Evolutionary conservation across 2,329 filamentous ascomycete species (phyloP).

Genomic region (Phaeomoniella chlamydospora): DNA sequence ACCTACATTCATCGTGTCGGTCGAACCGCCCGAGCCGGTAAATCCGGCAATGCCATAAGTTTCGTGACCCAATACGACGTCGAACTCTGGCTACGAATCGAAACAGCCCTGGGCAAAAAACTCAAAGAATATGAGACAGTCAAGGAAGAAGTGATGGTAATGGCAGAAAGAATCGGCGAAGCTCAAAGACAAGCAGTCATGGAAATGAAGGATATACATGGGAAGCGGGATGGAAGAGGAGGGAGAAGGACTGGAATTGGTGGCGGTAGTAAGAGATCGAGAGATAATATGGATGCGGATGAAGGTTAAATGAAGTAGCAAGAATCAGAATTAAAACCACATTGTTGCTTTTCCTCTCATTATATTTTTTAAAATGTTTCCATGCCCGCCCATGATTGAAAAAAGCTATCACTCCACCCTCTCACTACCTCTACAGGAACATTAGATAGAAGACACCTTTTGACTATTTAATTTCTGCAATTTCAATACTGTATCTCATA

Average conservation of each 20-base stretch:
- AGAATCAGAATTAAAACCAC: background rate
- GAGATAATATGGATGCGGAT: conserved; percentile 60
- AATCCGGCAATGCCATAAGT: conserved; percentile 65
- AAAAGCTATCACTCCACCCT: conserved; percentile 3
- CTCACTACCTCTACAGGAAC: conserved; percentile 2
- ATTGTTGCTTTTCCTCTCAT: background rate
- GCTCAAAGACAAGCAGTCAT: conserved; percentile 64
- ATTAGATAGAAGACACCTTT: background rate
- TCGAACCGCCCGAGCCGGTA: conserved; percentile 72
- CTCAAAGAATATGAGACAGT: conserved; percentile 52
- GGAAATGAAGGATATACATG: conserved; percentile 69
- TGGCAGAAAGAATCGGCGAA: conserved; percentile 63
- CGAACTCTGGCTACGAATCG: conserved; percentile 67
- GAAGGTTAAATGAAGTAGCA: conserved; percentile 38
- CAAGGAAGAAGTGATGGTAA: conserved; percentile 74
- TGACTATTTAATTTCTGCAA: background rate
- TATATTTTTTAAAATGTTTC: background rate
- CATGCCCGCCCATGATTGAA: background rate
- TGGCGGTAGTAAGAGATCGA: conserved; percentile 26
- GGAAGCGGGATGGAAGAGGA: conserved; percentile 42
- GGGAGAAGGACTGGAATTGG: conserved; percentile 24
- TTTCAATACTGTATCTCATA: background rate
- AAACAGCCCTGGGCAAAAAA: conserved; percentile 67
- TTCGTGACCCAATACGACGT: conserved; percentile 80
- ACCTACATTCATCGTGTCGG: conserved; percentile 85